Evolutionary conservation across 345 rosid species (phyloP), one percentile per base, ranked within the genome.

Genomic region (Leavenworthia alabamica): DNA sequence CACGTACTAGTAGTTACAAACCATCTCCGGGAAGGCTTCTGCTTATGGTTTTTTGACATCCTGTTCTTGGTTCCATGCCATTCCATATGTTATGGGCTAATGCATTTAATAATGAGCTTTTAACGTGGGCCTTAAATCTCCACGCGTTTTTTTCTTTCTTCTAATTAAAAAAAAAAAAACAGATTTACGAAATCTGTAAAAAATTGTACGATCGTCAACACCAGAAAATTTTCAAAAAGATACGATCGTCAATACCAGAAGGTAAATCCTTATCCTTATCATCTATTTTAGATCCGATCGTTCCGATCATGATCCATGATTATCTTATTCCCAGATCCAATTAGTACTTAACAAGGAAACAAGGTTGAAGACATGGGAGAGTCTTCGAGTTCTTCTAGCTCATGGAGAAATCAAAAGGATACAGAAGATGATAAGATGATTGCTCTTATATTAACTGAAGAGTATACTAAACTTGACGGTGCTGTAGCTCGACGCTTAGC

Each of bases 371-470:
- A 43, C 32, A 68, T 67, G 60, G 95, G 90, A 35, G 93, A 86
- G 42, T 77, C 79, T 64, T 91, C 96, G 27, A 83, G 86, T 75
- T 88, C 98, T 75, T 88, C 98, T n/a, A 81, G 85, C 56, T 84
- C 90, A 12, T 63, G 78, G 80, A 82, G 90, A 82, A 88, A 89
- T 62, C 87, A 79, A 53, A 86, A 44, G 72, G 88, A 81, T 56
- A 74, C 73, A 0, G 89, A 89, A 63, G 95, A 92, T 78, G 98
- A 92, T 35, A 80, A 77, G 53, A 83, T 89, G 95, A 92, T 92
- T 70, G 96, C 96, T 54, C 72, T 73, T 39, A 79, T 85, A 24
- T 70, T 92, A 57, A 75, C 98, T 4, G 96, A 92, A 76, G 95
- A 92, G 66, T 85, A 72, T 60, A 84, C 84, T 8, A 73, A 84